Conservation (phyloP, 192 early-diverging fungal species). For the Umbelopsis sp. region DNA sequence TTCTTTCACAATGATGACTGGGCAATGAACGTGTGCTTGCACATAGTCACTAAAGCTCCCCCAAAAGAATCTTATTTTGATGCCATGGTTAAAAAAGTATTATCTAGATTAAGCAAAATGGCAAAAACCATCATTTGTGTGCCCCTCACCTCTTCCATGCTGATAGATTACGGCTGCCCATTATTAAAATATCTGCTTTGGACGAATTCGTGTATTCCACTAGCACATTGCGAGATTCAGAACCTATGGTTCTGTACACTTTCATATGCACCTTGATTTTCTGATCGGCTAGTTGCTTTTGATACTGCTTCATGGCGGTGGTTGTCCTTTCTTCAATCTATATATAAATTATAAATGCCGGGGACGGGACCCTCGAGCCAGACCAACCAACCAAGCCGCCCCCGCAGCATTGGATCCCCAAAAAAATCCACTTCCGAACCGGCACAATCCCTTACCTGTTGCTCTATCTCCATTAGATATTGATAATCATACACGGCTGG, state of each 20-base stretch:
- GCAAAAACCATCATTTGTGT: not conserved
- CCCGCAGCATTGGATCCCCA: no score
- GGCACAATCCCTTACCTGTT: slow-evolving; percentile 4
- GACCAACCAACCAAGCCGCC: no score
- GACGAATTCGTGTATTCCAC: slow-evolving; percentile 36
- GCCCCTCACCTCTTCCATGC: slow-evolving; percentile 41
- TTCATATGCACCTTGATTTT: slow-evolving; percentile 18
- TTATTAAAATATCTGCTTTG: slow-evolving; percentile 39
- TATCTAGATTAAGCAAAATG: not conserved
- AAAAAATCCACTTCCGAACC: no score
- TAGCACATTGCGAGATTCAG: slow-evolving; percentile 30
- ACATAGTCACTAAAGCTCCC: slow-evolving; percentile 37
- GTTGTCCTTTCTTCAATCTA: slow-evolving; percentile 6
- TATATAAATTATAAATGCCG: no score
- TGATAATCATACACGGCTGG: slow-evolving; percentile 15
- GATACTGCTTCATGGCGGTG: slow-evolving; percentile 11
- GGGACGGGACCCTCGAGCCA: no score
- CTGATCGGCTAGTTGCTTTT: not conserved
- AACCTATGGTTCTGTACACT: slow-evolving; percentile 23
- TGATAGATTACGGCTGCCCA: slow-evolving; percentile 40
- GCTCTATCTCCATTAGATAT: slow-evolving; percentile 18
- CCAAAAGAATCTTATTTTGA: slow-evolving; percentile 25
- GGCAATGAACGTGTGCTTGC: slow-evolving; percentile 31
- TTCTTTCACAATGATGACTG: slow-evolving; percentile 36
- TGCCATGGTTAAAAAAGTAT: not conserved